These are phyloP conservation scores for Agrocybe pediades DNA, from an alignment of 768 basidiomycete genomes.

Conservation along the genomic window DNA sequence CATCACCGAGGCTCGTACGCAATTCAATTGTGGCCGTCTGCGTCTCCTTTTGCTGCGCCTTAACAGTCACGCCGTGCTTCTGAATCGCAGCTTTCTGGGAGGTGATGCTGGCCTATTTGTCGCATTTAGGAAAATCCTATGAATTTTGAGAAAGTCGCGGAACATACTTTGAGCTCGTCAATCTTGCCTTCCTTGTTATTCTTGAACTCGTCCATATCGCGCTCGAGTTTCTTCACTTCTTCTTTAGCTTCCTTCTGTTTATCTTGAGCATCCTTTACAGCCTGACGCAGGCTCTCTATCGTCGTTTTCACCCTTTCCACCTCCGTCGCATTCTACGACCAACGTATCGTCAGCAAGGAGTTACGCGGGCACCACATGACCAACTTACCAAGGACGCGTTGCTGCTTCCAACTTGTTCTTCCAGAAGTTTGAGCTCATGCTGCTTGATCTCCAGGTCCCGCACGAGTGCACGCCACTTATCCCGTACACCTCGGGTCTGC, in stretches of 20 bases:
- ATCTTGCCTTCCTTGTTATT: constrained; percentile 98
- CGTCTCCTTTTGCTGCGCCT: constrained; percentile 86
- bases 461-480: constrained; percentile 59
- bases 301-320: constrained; percentile 71
- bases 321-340: constrained; percentile 71
- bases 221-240: constrained; percentile 86
- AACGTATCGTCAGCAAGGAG: background rate
- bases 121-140: background rate
- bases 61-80: constrained; percentile 80
- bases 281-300: constrained; percentile 57
- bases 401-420: constrained; percentile 85
- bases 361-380: background rate
- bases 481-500: constrained; percentile 50
- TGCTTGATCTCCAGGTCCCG: constrained; percentile 86
- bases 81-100: constrained; percentile 81
- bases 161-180: constrained; percentile 82
- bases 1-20: constrained; percentile 52
- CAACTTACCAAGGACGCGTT: constrained; percentile 81
- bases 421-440: constrained; percentile 81
- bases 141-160: background rate
- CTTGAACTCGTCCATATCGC: constrained; percentile 98
- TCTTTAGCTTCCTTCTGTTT: constrained; percentile 77
- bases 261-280: constrained; percentile 65
- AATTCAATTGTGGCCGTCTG: constrained; percentile 87
- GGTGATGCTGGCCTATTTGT: constrained; percentile 65